Base-by-base conservation (phyloP, 2,329 filamentous ascomycete genomes). In the Cladosporium colombiae region DNA sequence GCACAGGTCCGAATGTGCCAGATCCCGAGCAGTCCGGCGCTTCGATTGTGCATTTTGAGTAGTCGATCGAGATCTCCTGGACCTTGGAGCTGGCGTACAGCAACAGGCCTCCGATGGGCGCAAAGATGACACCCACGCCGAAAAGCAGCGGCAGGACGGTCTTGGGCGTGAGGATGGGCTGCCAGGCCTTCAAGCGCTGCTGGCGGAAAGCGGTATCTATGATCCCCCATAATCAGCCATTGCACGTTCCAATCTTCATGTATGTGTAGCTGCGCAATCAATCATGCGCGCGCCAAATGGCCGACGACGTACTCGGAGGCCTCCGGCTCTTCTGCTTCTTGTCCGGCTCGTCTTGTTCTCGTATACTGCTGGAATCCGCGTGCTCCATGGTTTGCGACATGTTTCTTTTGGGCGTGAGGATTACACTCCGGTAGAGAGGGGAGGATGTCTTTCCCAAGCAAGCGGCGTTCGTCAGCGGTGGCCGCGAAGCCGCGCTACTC, bases 151-250 rank as follows among this genome's bases (percentile, higher is more conserved):
- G 93, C 37, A 96, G 83, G 40, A 96, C 92, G 55, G 93, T 97
- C 82, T 97, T 97, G 2, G 94, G 94, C 3, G 94, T 98, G 61
- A 97, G 84, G 75, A 98, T 97, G 44, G 94, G 94, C 81, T 99
- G 95, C 95, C 95, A 99, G 82, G 95, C 95, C 82, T 98, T 97
- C 79, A 99, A 82, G 77, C 95, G 89, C 81, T 99, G 95, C 78
- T 99, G 95, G 74, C 95, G 88, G 78, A 98, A 99, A 13, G 95
- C 95, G 67, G 94, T 98, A 82, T 98, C 92, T 55, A 21, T 46
- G 96, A 75, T 71, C 23, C 65, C 60, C 37, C 25, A 40, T 53
- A 10, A 66, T 64, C 63, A 62, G 64, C 62, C 59, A 69, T 72
- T 49, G n/a, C 21, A 44, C 35, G n/a, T 23, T 37, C 21, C 44